Conservation (phyloP, 1,139 yeast genomes). For the Blastobotrys raffinosifermentans region DNA sequence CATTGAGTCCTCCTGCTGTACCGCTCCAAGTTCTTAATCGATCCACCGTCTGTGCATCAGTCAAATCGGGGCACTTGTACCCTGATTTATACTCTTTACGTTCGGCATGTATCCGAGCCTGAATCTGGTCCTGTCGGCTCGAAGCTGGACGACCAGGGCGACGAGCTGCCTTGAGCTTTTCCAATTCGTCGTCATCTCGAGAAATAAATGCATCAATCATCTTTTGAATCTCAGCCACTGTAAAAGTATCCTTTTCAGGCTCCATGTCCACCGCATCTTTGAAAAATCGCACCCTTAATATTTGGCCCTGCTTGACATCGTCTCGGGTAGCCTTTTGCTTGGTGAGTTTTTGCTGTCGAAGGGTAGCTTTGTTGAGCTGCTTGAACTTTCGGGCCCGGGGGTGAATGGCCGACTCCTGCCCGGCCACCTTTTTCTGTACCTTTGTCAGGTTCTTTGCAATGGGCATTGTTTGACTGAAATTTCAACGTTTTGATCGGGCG, state of each 20-base stretch:
- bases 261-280: constrained; percentile 52
- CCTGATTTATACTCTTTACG: constrained; percentile 61
- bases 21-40: constrained; percentile 73
- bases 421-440: constrained; percentile 62
- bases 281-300: constrained; percentile 52
- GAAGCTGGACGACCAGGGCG: constrained; percentile 86
- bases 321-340: constrained; percentile 57
- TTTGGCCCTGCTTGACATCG: constrained; percentile 42
- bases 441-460: constrained; percentile 66
- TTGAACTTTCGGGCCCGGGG: constrained; percentile 86
- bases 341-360: constrained; percentile 67
- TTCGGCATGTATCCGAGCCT: constrained; percentile 58
- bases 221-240: constrained; percentile 51
- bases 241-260: constrained; percentile 39
- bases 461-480: constrained; percentile 67
- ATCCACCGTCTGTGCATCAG: constrained; percentile 53
- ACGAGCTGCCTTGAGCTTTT: constrained; percentile 50
- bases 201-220: constrained; percentile 59
- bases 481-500: too few species aligned
- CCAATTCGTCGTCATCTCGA: constrained; percentile 69
- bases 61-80: constrained; percentile 65
- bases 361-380: constrained; percentile 76
- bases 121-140: constrained; percentile 59
- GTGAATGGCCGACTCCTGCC: constrained; percentile 50
- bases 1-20: constrained; percentile 69